Evolutionary conservation across 2,329 filamentous ascomycete genomes (phyloP), one percentile per base, ranked within the genome.

Genomic region (Thielaviopsis populi): DNA sequence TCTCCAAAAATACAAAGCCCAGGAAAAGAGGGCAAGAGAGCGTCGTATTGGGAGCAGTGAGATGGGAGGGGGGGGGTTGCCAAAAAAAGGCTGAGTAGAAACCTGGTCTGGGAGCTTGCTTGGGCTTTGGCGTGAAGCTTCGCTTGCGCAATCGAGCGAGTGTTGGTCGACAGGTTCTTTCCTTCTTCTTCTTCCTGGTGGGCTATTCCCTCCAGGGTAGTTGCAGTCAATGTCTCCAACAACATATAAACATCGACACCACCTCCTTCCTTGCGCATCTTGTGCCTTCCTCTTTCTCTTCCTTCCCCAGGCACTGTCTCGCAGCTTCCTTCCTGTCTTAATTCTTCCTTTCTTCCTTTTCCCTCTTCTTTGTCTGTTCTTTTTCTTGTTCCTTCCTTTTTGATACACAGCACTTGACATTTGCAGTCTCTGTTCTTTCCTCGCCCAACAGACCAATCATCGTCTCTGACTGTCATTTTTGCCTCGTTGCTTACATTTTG

Each of bases 201-300:
- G 33, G 5, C 33, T 37, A 1, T 37, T 11, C 22, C 33, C 53
- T 37, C 27, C 15, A 56, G 53, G 53, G 53, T 56, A 56, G 53
- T 56, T 56, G 53, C 53, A n/a, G 17, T 22, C 27, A 22, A 33
- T 15, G 24, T 37, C 53, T 56, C 53, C 53, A 56, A 56, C 53
- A 7, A 33, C 27, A 56, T 56, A 56, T 56, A 56, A 56, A 56
- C 53, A 56, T 56, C 53, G 53, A 37, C 24, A 56, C 30, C 30
- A 56, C 53, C 27, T 56, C 27, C 24, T 37, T 56, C 15, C 53
- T 19, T n/a, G n/a, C 8, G 22, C 17, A 17, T 33, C 8, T 19
- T 7, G 24, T 56, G 33, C 24, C 19, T 56, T 56, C 53, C 30
- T 56, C 24, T 33, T 56, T 13, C 3, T 27, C 17, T 56, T 37